Percentiles rank a stretch among this genome's conserved stretches.
Evolutionary conservation across 805 yeast species (phyloP).

Genomic region (Deakozyma indianensis): DNA sequence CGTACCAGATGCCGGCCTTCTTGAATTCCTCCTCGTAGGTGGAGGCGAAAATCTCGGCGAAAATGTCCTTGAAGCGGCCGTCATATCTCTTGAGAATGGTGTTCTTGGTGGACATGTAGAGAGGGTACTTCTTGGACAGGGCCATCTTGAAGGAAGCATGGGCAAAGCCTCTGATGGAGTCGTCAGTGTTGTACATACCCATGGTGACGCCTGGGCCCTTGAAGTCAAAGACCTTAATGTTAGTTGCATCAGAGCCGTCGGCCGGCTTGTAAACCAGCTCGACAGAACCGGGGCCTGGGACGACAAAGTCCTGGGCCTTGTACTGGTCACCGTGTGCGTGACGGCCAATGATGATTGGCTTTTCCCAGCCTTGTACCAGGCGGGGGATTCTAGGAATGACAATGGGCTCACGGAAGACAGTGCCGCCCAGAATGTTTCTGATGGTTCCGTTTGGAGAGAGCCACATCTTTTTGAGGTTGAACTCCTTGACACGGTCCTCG

Average conservation of each 20-base stretch:
- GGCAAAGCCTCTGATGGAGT: constrained; percentile 85
- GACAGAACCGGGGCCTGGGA: constrained; percentile 68
- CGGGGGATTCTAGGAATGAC: constrained; percentile 81
- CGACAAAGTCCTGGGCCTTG: constrained; percentile 75
- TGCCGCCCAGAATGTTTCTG: constrained; percentile 90
- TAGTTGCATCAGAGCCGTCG: constrained; percentile 40
- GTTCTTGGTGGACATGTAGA: constrained; percentile 85
- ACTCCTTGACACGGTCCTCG: constrained; percentile 88
- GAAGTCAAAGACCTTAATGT: constrained; percentile 53
- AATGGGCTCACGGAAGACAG: constrained; percentile 94
- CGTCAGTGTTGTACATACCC: constrained; percentile 93
- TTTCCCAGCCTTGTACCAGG: constrained; percentile 80
- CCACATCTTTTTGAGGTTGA: constrained; percentile 91
- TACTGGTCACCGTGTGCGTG: constrained; percentile 97
- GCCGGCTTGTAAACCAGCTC: constrained; percentile 63
- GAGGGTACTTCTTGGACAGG: constrained; percentile 56
- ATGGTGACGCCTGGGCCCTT: constrained; percentile 67
- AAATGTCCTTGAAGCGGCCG: constrained; percentile 89
- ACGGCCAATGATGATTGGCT: constrained; percentile 93
- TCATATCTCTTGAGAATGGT: constrained; percentile 89
- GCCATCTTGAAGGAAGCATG: constrained; percentile 84
- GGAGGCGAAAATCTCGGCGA: constrained; percentile 62
- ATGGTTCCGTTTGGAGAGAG: constrained; percentile 94
- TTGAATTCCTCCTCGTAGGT: constrained; percentile 64
- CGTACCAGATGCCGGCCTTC: constrained; percentile 79